Evolutionary conservation across 352 stramenopile species (phyloP), one percentile per base, ranked within the genome.

Genomic region (Globisporangium irregulare): DNA sequence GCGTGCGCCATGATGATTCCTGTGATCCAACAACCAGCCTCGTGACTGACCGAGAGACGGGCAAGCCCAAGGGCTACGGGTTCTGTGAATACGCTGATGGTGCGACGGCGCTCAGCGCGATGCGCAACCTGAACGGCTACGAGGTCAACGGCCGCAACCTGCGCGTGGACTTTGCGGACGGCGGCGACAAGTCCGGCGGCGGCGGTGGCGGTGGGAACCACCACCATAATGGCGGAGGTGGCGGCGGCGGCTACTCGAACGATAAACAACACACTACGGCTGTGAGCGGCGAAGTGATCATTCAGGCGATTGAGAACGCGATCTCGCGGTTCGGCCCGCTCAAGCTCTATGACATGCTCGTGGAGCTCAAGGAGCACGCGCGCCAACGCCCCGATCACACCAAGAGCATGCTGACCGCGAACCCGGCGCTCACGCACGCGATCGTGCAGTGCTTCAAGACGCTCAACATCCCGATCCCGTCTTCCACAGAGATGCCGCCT

Each of bases 71-170:
- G 66, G 87, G 87, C 29, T 95, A 94, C 62, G 87, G 87, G 22
- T 95, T 95, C 69, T 95, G 87, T 66, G 87, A 95, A 68, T 95
- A 95, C 69, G 84, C 81, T 0, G 87, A 95, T 41, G 87, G 87
- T 62, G 86, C 85, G n/a, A 94, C 86, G 34, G 86, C 86, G 25
- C 67, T 94, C 20, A 93, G 84, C 61, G 86, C 86, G 14, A 95
- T 95, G 87, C 82, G 87, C 20, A 95, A 95, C 69, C 76, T 95
- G 29, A 95, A 95, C 60, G 87, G 87, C 22, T 91, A 89, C 65
- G 87, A 95, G 57, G 79, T 95, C 36, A 95, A 92, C 71, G 87
- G 87, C 2, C 82, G 87, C 36, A 94, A 93, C 64, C 72, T 95
- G 53, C 86, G 87, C 54, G 87, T 95, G 58, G 87, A 95, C 69